Percentiles rank a stretch among this genome's conserved stretches.
phyloP scores from a whole-genome alignment of 1,284 basidiomycete genomes.

The Rhodotorula sp. region DNA sequence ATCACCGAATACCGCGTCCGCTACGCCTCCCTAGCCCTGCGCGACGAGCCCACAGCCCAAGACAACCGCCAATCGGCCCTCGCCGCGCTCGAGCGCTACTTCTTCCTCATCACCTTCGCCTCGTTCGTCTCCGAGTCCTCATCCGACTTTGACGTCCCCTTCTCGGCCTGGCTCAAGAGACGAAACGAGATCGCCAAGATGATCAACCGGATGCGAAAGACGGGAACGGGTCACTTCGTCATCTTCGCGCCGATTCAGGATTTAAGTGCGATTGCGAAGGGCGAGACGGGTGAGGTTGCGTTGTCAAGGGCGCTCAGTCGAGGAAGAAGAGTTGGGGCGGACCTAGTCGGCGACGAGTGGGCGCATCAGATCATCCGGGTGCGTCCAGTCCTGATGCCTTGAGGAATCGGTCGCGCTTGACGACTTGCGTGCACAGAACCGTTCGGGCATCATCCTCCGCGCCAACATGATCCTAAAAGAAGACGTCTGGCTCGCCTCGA shows the following conservation, averaged over 20 bases:
- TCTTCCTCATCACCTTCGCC: slow-evolving; percentile 93
- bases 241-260: slow-evolving; percentile 87
- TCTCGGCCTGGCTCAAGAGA: slow-evolving; percentile 53
- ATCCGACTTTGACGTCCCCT: slow-evolving; percentile 58
- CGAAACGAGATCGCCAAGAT: slow-evolving; percentile 88
- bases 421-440: slow-evolving; percentile 58
- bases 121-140: slow-evolving; percentile 65
- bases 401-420: no score
- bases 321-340: slow-evolving; percentile 73
- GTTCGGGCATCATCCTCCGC: slow-evolving; percentile 87
- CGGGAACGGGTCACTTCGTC: slow-evolving; percentile 66
- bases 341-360: slow-evolving; percentile 88
- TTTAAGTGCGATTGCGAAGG: slow-evolving; percentile 61
- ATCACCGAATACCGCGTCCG: slow-evolving; percentile 77
- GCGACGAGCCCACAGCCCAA: slow-evolving; percentile 57
- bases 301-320: slow-evolving; percentile 51
- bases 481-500: slow-evolving; percentile 67
- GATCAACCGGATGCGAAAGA: slow-evolving; percentile 77
- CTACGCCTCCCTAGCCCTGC: slow-evolving; percentile 76
- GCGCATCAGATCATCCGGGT: slow-evolving; percentile 88
- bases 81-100: slow-evolving; percentile 61
- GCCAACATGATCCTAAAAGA: slow-evolving; percentile 78
- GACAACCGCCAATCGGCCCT: slow-evolving; percentile 52
- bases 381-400: slow-evolving; percentile 29
- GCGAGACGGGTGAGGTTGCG: slow-evolving; percentile 15